Evolutionary conservation across 805 yeast genomes (phyloP).

Genomic region (Kluyveromyces nonfermentans): DNA sequence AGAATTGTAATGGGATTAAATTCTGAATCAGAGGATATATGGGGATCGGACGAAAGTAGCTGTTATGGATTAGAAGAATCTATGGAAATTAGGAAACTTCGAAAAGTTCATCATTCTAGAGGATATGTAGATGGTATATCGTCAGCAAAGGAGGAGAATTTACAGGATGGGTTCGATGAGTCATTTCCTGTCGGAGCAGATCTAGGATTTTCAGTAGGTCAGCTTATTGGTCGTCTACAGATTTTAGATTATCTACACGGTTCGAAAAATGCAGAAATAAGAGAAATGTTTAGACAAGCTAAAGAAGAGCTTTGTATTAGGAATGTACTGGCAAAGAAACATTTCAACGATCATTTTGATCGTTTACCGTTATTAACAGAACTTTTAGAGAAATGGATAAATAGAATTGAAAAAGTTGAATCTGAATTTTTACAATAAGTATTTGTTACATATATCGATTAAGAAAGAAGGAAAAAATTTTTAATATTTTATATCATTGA

Average conservation of each 20-base stretch:
- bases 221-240: slow-evolving; percentile 47
- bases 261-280: slow-evolving; percentile 10
- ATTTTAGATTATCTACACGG: slow-evolving; percentile 16
- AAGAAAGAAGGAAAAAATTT: too few relatives aligned
- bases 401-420: slow-evolving; percentile 11
- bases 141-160: slow-evolving; percentile 51
- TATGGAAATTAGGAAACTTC: slow-evolving; percentile 32
- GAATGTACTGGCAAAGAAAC: slow-evolving; percentile 44
- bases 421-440: background rate
- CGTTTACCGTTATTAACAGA: slow-evolving; percentile 29
- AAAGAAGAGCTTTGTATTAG: slow-evolving; percentile 46
- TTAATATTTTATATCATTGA: too few relatives aligned
- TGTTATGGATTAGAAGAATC: slow-evolving; percentile 5
- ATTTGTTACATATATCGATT: background rate
- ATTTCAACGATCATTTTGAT: slow-evolving; percentile 44
- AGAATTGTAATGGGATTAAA: too few relatives aligned
- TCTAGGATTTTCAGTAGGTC: slow-evolving; percentile 60
- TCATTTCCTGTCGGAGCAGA: slow-evolving; percentile 71
- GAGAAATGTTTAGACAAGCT: slow-evolving; percentile 30
- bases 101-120: slow-evolving; percentile 59
- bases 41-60: slow-evolving; percentile 15
- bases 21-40: slow-evolving; percentile 21
- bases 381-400: slow-evolving; percentile 39
- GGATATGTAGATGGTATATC: slow-evolving; percentile 82
- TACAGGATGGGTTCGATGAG: slow-evolving; percentile 74